Conservation (phyloP, 768 basidiomycete genomes). For the Mycena galopus region DNA sequence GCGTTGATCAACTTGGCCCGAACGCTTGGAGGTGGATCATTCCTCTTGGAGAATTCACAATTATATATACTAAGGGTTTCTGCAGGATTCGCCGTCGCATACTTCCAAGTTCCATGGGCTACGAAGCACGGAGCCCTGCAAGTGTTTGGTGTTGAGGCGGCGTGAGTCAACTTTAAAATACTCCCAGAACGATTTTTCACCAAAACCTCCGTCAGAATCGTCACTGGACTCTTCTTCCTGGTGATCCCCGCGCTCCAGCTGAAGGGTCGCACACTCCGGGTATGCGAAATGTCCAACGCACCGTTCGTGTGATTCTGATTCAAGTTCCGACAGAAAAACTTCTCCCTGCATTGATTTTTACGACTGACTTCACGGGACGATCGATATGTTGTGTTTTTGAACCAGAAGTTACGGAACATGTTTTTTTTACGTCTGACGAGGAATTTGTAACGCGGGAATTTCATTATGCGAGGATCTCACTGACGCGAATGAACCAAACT, state of each 20-base stretch:
- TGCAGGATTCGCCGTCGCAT: conserved; percentile 64
- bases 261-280: conserved; percentile 58
- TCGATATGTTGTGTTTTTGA: neutral
- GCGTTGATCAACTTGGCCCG: conserved; percentile 67
- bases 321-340: conserved; percentile 34
- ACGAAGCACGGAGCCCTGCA: conserved; percentile 64
- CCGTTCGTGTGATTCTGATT: neutral
- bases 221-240: conserved; percentile 61
- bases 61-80: neutral
- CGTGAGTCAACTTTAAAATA: conserved; percentile 46
- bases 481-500: too few relatives aligned
- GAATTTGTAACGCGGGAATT: conserved; percentile 1
- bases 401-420: too few relatives aligned
- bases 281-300: conserved; percentile 41
- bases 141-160: conserved; percentile 68
- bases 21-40: conserved; percentile 57
- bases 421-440: too few relatives aligned
- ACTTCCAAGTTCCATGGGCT: conserved; percentile 72
- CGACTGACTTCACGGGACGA: neutral
- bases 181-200: neutral
- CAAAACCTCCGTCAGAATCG: conserved; percentile 50
- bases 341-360: conserved; percentile 38
- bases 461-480: too few relatives aligned
- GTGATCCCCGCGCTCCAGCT: conserved; percentile 62
- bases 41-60: neutral